A percentile compares a stretch with the other conserved stretches of the same genome.
Evolutionary conservation across 768 basidiomycete genomes (phyloP).

Genomic region (Pleurotus tuoliensis): DNA sequence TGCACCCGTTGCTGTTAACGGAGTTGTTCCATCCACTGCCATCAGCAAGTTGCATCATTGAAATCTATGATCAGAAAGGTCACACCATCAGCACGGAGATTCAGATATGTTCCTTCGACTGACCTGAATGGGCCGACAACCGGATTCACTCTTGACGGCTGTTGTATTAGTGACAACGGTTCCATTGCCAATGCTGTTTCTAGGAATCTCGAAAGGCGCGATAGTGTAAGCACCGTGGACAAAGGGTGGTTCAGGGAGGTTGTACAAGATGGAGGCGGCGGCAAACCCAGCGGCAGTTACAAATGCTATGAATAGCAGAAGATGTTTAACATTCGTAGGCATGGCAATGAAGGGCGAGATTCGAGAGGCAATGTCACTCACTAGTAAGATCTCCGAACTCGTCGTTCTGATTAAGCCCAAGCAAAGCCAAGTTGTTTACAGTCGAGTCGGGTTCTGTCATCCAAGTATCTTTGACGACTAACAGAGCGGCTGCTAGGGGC

Average conservation of each 20-base stretch:
- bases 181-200: constrained; percentile 34
- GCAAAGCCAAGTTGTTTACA: constrained; percentile 29
- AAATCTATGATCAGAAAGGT: no score
- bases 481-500: constrained; percentile 47
- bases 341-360: neutral
- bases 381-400: constrained; percentile 47
- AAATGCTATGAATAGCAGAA: constrained; percentile 33
- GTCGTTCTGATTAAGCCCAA: constrained; percentile 41
- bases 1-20: constrained; percentile 35
- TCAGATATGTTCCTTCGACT: no score
- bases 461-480: constrained; percentile 45
- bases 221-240: constrained; percentile 41
- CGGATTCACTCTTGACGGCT: constrained; percentile 40
- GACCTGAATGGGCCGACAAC: constrained; percentile 38
- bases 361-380: constrained; percentile 16
- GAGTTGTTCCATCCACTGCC: constrained; percentile 40
- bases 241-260: constrained; percentile 42
- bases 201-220: constrained; percentile 41
- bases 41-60: constrained; percentile 29
- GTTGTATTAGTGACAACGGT: constrained; percentile 47
- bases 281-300: constrained; percentile 53
- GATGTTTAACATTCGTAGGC: neutral
- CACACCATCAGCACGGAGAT: no score
- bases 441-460: constrained; percentile 34
- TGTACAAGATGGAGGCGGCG: constrained; percentile 43